phyloP scores from a whole-genome alignment of 352 stramenopile species.

The Phytophthora pisi region DNA sequence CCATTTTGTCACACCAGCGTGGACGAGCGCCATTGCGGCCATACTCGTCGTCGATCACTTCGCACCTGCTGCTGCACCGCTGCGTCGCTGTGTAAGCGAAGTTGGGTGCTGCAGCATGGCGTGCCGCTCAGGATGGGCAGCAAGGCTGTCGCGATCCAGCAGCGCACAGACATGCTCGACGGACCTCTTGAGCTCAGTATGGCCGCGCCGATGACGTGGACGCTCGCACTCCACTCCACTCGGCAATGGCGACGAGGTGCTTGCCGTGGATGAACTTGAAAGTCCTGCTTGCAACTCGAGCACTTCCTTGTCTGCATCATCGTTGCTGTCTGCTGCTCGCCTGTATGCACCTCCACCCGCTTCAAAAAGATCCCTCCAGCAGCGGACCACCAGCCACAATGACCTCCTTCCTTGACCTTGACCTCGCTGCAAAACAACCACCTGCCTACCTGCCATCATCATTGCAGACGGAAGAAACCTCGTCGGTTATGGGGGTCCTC shows the following conservation, averaged over 20 bases:
- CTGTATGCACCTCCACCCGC: too few species aligned
- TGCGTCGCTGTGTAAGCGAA: slow-evolving; percentile 2
- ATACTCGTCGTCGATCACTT: not conserved
- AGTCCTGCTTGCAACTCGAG: too few species aligned
- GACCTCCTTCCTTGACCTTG: not conserved
- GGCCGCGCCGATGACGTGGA: slow-evolving; percentile 2
- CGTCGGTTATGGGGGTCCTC: not conserved
- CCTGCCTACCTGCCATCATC: not conserved
- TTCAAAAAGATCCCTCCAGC: too few species aligned
- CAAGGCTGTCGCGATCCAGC: not conserved
- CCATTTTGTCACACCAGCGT: not conserved
- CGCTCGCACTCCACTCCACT: not conserved
- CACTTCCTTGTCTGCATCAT: too few species aligned
- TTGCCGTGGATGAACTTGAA: too few species aligned
- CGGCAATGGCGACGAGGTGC: too few species aligned
- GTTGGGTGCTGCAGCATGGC: not conserved
- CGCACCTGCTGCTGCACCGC: slow-evolving; percentile 1
- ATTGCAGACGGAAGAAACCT: not conserved
- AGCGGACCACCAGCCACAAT: too few species aligned
- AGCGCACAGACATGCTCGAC: slow-evolving; percentile 13
- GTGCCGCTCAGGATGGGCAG: slow-evolving; percentile 10
- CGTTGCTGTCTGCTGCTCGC: too few species aligned
- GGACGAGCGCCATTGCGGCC: not conserved
- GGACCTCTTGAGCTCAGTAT: not conserved
- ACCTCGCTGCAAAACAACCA: too few species aligned